Evolutionary conservation across 768 basidiomycete genomes (phyloP).

Genomic region (Leccinellum rugosiceps): DNA sequence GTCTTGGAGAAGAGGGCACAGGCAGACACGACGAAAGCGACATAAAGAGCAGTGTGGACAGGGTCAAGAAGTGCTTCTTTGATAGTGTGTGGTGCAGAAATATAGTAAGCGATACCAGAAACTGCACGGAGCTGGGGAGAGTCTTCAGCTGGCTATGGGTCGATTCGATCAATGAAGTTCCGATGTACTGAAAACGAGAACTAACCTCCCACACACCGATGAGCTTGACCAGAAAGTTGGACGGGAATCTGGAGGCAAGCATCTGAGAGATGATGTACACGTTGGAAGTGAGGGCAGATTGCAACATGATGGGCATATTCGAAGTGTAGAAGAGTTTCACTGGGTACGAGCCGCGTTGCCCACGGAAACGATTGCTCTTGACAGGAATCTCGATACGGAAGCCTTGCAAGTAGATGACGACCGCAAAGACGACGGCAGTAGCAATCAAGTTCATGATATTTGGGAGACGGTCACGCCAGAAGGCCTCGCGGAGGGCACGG

Average conservation of each 20-base stretch:
- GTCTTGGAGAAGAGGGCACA: conserved; percentile 99
- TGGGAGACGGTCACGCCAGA: conserved; percentile 95
- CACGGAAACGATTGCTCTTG: conserved; percentile 93
- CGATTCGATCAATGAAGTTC: not conserved
- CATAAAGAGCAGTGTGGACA: conserved; percentile 87
- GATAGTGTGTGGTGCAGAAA: conserved; percentile 95
- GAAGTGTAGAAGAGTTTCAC: conserved; percentile 98
- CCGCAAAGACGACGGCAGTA: conserved; percentile 86
- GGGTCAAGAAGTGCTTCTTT: conserved; percentile 87
- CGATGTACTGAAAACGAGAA: not conserved
- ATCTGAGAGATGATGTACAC: conserved; percentile 97
- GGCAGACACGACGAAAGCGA: conserved; percentile 88
- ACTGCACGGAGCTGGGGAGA: conserved; percentile 87
- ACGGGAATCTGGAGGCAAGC: conserved; percentile 88
- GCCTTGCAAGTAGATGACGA: conserved; percentile 97
- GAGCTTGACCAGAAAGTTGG: conserved; percentile 83
- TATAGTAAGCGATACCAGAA: conserved; percentile 95
- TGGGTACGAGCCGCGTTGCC: conserved; percentile 94
- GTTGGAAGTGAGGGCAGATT: conserved; percentile 88
- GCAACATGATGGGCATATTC: conserved; percentile 99
- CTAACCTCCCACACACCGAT: conserved; percentile 98
- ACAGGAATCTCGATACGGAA: conserved; percentile 99
- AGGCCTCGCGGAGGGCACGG: conserved; percentile 93
- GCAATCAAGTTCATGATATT: conserved; percentile 98
- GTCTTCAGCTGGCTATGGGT: conserved; percentile 83